These are phyloP conservation scores for Starmerella apicola DNA, from an alignment of 805 yeast species.

Conservation along the genomic window DNA sequence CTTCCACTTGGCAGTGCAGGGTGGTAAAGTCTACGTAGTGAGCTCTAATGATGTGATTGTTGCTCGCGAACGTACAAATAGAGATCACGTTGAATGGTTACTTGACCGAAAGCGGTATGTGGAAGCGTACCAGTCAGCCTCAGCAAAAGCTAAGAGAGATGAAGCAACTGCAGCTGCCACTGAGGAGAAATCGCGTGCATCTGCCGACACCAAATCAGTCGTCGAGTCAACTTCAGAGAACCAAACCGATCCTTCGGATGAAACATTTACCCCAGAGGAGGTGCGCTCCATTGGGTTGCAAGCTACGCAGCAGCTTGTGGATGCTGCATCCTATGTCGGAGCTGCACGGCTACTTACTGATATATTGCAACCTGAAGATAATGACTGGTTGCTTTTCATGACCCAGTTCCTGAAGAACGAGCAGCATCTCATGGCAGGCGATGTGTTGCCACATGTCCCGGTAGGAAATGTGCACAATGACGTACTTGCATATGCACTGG, in stretches of 20 bases:
- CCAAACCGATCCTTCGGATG: not conserved
- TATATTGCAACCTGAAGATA: slow-evolving; percentile 1
- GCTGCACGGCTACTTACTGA: slow-evolving; percentile 8
- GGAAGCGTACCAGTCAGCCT: slow-evolving; percentile 53
- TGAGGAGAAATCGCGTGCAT: too few species aligned
- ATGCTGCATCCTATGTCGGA: slow-evolving; percentile 1
- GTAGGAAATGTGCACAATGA: slow-evolving; percentile 31
- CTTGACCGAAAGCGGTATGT: slow-evolving; percentile 39
- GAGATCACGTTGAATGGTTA: slow-evolving; percentile 67
- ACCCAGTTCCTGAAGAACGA: slow-evolving; percentile 38
- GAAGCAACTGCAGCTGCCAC: too few species aligned
- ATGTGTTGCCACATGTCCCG: slow-evolving; percentile 40
- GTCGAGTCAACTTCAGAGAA: slow-evolving; percentile 1
- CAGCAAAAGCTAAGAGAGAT: slow-evolving; percentile 5
- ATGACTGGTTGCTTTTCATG: slow-evolving; percentile 59
- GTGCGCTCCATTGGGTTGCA: slow-evolving; percentile 39
- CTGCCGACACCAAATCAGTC: too few species aligned
- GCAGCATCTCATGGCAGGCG: slow-evolving; percentile 37
- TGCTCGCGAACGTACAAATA: slow-evolving; percentile 55
- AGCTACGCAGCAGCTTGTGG: slow-evolving; percentile 30
- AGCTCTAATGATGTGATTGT: slow-evolving; percentile 73
- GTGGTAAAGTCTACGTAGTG: slow-evolving; percentile 35
- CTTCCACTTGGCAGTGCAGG: slow-evolving; percentile 29
- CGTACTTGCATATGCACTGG: slow-evolving; percentile 38
- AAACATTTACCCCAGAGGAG: not conserved